These are phyloP conservation scores for Exophiala sideris DNA, from an alignment of 2,329 filamentous ascomycete species.

Conservation along the genomic window DNA sequence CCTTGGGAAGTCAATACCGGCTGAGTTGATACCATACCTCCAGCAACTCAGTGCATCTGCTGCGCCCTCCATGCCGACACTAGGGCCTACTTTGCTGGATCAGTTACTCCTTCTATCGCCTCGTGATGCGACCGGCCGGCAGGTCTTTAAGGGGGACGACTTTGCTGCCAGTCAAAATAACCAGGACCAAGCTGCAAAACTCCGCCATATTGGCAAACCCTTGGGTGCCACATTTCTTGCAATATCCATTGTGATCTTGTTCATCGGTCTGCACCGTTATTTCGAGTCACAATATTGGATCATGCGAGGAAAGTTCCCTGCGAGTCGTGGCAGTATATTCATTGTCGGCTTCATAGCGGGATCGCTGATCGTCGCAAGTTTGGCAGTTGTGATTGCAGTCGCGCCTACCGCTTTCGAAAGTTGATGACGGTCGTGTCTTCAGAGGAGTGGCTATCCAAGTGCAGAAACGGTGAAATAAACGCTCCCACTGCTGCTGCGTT, in stretches of 20 bases:
- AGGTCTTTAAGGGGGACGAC: slow-evolving; percentile 19
- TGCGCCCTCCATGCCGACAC: slow-evolving; percentile 1
- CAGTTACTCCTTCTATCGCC: slow-evolving; percentile 25
- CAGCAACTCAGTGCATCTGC: slow-evolving; percentile 22
- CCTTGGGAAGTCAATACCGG: slow-evolving; percentile 25
- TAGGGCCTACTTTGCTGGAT: slow-evolving; percentile 27
- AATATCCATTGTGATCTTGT: slow-evolving; percentile 58
- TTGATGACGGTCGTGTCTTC: slow-evolving; percentile 1
- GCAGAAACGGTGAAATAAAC: not conserved
- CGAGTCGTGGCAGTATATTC: slow-evolving; percentile 59
- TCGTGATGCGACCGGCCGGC: slow-evolving; percentile 26
- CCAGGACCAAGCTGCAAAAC: slow-evolving; percentile 32
- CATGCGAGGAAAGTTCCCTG: slow-evolving; percentile 63
- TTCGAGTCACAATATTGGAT: slow-evolving; percentile 67
- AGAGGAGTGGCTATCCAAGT: not conserved
- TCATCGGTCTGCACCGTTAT: slow-evolving; percentile 63
- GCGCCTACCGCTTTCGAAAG: slow-evolving; percentile 47
- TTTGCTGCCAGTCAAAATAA: slow-evolving; percentile 12
- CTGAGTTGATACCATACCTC: slow-evolving; percentile 27
- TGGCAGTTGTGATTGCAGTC: slow-evolving; percentile 59
- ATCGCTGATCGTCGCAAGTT: slow-evolving; percentile 55
- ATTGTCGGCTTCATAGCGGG: slow-evolving; percentile 56
- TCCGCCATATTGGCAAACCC: slow-evolving; percentile 56
- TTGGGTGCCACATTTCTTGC: slow-evolving; percentile 64
- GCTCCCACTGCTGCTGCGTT: no score